These are phyloP conservation scores for Allomyces arbusculus DNA, from an alignment of 192 early-diverging fungal genomes.

Conservation along the genomic window DNA sequence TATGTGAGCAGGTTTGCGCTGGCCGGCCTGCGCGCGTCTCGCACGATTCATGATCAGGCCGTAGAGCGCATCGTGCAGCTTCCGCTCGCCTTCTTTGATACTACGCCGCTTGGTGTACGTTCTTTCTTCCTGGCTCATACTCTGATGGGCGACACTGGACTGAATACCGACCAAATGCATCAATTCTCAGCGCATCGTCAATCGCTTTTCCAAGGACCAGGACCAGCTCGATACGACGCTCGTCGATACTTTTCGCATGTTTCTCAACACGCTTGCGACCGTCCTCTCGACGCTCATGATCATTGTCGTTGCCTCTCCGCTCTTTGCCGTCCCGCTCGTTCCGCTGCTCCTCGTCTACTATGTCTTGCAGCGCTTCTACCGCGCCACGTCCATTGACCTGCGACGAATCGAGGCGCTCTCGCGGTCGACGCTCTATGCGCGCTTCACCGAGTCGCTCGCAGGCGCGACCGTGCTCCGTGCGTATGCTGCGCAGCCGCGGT, in stretches of 20 bases:
- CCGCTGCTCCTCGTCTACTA: too few species aligned
- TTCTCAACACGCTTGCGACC: conserved; percentile 34
- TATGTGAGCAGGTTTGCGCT: conserved; percentile 39
- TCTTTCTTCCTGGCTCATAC: too few species aligned
- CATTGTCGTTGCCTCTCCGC: conserved; percentile 20
- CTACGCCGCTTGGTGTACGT: conserved; percentile 39
- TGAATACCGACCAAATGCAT: too few species aligned
- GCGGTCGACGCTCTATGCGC: conserved; percentile 65
- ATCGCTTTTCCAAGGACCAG: conserved; percentile 37
- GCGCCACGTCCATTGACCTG: too few species aligned
- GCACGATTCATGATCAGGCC: conserved; percentile 43
- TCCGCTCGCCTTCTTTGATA: conserved; percentile 56
- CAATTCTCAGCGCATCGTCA: conserved; percentile 29
- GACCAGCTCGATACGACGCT: conserved; percentile 41
- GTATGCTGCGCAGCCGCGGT: conserved; percentile 56
- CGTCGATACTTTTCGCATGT: conserved; percentile 37
- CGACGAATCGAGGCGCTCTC: conserved; percentile 49
- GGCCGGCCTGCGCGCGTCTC: conserved; percentile 32
- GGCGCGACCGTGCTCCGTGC: conserved; percentile 78
- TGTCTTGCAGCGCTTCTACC: too few species aligned
- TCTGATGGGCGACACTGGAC: too few species aligned
- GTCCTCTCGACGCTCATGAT: conserved; percentile 32
- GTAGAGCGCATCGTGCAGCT: conserved; percentile 43
- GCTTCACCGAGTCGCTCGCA: conserved; percentile 54
- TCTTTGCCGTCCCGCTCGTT: too few species aligned